Conservation (phyloP, 2,329 filamentous ascomycete species). For the Immersiporthe knoxdaviesiana region DNA sequence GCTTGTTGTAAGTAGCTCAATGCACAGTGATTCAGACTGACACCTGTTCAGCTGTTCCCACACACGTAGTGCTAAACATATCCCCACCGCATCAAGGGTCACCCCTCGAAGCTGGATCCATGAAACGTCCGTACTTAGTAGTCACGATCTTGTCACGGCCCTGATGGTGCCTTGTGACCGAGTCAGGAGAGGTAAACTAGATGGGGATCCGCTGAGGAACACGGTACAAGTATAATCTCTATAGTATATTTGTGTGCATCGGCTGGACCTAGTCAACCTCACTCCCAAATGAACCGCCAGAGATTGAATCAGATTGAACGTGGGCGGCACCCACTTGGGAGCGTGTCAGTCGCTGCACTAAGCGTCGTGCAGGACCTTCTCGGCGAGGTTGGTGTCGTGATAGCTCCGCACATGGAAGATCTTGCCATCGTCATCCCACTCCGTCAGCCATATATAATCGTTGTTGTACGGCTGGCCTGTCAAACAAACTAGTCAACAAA, state of each 20-base stretch:
- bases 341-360: neutral
- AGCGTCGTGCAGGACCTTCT: constrained; percentile 13
- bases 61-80: neutral
- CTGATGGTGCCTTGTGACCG: neutral
- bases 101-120: neutral
- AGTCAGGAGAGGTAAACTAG: neutral
- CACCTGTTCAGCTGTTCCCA: neutral
- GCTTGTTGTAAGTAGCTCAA: neutral
- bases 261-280: neutral
- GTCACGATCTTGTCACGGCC: neutral
- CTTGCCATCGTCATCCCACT: constrained; percentile 14
- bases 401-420: constrained; percentile 18
- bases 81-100: neutral
- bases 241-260: neutral
- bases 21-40: neutral
- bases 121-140: neutral
- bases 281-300: neutral
- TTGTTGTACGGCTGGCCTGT: constrained; percentile 13
- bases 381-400: constrained; percentile 13
- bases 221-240: neutral
- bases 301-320: neutral
- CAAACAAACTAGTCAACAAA: neutral
- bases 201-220: neutral
- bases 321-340: neutral
- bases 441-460: constrained; percentile 19